Evolutionary conservation across 805 yeast species (phyloP).

Genomic region (Candida ponderosae): DNA sequence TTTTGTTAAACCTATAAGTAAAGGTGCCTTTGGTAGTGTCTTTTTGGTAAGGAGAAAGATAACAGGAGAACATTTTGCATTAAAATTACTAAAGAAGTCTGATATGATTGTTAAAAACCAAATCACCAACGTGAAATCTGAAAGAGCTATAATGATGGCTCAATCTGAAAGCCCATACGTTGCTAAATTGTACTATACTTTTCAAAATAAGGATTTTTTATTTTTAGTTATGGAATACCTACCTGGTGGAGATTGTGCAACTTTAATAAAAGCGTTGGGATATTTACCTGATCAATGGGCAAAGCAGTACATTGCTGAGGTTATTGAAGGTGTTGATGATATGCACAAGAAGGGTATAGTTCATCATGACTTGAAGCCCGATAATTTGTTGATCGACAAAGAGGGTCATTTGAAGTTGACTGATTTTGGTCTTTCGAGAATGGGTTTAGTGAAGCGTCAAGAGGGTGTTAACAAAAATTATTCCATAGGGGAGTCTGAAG

Average conservation of each 20-base stretch:
- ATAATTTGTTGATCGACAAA: conserved; percentile 78
- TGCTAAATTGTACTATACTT: conserved; percentile 80
- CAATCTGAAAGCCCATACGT: conserved; percentile 91
- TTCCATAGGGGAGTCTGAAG: conserved; percentile 12
- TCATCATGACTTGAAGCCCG: conserved; percentile 95
- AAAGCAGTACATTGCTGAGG: conserved; percentile 78
- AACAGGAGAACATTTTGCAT: conserved; percentile 94
- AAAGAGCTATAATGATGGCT: conserved; percentile 96
- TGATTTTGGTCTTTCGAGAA: conserved; percentile 88
- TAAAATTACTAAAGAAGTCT: conserved; percentile 81
- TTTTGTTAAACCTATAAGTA: conserved; percentile 84
- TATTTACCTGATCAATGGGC: conserved; percentile 84
- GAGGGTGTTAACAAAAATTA: conserved; percentile 18
- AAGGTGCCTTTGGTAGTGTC: conserved; percentile 97
- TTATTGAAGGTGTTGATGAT: conserved; percentile 83
- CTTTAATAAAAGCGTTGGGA: conserved; percentile 75
- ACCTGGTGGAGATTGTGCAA: conserved; percentile 93
- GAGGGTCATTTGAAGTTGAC: conserved; percentile 88
- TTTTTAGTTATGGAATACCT: conserved; percentile 95
- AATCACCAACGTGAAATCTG: conserved; percentile 88
- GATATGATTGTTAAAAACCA: conserved; percentile 98
- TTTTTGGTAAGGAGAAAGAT: conserved; percentile 73
- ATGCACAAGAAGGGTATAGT: conserved; percentile 84
- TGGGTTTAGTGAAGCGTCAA: conserved; percentile 84
- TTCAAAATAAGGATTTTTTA: conserved; percentile 80